Percentiles rank a stretch among this genome's conserved stretches.
Evolutionary conservation across 2,329 filamentous ascomycete genomes (phyloP).

Genomic region (Ilyonectria robusta): DNA sequence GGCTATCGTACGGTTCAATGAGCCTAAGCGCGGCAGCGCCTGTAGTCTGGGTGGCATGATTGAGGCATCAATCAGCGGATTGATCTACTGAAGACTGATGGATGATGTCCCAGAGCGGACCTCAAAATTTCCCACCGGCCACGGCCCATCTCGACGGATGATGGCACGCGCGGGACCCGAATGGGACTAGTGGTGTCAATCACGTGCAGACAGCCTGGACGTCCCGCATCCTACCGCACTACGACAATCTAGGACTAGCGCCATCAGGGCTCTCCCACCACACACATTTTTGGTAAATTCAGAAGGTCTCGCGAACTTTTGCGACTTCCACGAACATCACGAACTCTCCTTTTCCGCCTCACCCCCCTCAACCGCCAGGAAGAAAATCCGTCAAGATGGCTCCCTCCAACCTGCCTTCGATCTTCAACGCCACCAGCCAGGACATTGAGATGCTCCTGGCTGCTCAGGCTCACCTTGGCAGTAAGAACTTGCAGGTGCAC

Average conservation of each 20-base stretch:
- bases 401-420: slow-evolving; percentile 91
- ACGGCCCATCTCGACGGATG: slow-evolving; percentile 29
- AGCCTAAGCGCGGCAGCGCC: slow-evolving; percentile 71
- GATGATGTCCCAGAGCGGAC: slow-evolving; percentile 38
- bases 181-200: slow-evolving; percentile 34
- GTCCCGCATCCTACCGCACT: background rate
- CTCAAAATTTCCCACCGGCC: slow-evolving; percentile 54
- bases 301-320: slow-evolving; percentile 59
- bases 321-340: slow-evolving; percentile 48
- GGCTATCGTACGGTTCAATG: slow-evolving; percentile 68
- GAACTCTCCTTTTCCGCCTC: slow-evolving; percentile 48
- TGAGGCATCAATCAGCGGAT: slow-evolving; percentile 48
- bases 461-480: slow-evolving; percentile 95
- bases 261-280: slow-evolving; percentile 51
- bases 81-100: slow-evolving; percentile 40
- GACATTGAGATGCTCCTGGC: slow-evolving; percentile 99
- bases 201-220: slow-evolving; percentile 50
- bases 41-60: slow-evolving; percentile 79
- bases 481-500: slow-evolving; percentile 99
- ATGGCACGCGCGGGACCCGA: slow-evolving; percentile 12
- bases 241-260: slow-evolving; percentile 43
- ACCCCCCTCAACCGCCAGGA: slow-evolving; percentile 51
- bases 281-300: slow-evolving; percentile 59
- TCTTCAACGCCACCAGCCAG: slow-evolving; percentile 97
- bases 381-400: slow-evolving; percentile 83